phyloP scores from a whole-genome alignment of 257 asterid species.

The Solanum raphanifolium region DNA sequence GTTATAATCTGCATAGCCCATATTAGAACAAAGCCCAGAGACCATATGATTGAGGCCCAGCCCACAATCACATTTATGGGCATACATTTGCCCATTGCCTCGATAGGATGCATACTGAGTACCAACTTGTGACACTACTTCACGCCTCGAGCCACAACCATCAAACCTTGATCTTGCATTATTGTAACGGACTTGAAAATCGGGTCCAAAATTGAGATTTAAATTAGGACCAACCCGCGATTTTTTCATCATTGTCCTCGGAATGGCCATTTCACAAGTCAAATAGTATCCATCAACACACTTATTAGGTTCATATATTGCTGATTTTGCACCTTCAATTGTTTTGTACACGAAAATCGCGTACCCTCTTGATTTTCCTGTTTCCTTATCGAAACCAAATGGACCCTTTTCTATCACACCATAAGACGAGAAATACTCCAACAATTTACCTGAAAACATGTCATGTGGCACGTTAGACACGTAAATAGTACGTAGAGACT shows the following conservation, averaged over 20 bases:
- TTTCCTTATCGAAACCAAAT: background rate
- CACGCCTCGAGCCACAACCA: background rate
- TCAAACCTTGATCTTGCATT: background rate
- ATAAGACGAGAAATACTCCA: background rate
- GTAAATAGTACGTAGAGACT: background rate
- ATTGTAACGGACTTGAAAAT: background rate
- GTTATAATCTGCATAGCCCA: background rate
- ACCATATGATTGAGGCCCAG: background rate
- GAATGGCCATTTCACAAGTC: background rate
- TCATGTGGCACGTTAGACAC: background rate
- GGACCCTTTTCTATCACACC: conserved; percentile 1
- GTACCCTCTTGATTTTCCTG: background rate
- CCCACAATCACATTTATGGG: background rate
- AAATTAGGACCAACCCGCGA: background rate
- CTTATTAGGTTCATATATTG: background rate
- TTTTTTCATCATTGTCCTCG: background rate
- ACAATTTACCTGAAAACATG: background rate
- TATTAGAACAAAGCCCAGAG: background rate
- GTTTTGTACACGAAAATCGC: background rate
- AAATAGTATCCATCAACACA: background rate
- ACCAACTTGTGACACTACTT: background rate
- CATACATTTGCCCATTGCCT: background rate
- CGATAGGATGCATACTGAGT: background rate
- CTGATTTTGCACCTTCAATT: background rate
- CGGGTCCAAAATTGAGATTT: background rate